These are phyloP conservation scores for Beta vulgaris DNA, from an alignment of 148 eudicot genomes.

Conservation along the genomic window DNA sequence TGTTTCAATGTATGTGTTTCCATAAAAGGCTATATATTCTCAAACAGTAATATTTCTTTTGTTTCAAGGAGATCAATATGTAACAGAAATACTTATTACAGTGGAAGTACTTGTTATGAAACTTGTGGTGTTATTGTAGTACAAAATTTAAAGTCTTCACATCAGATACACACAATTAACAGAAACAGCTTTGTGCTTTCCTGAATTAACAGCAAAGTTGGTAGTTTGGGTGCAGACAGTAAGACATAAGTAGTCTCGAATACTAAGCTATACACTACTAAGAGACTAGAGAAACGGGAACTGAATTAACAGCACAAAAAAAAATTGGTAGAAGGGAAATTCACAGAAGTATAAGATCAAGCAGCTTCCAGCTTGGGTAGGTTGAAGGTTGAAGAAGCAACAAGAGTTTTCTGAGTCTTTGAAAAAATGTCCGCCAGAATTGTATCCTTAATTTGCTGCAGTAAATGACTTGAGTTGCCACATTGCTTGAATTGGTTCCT, in stretches of 20 bases:
- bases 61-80: slow-evolving; percentile 12
- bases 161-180: too few relatives aligned
- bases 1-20: neutral
- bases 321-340: neutral
- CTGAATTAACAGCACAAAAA: too few relatives aligned
- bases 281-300: too few relatives aligned
- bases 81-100: slow-evolving; percentile 3
- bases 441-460: neutral
- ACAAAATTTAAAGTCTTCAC: neutral
- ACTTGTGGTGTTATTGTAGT: neutral
- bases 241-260: too few relatives aligned
- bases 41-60: slow-evolving; percentile 7
- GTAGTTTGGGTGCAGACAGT: too few relatives aligned
- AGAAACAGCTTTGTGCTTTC: too few relatives aligned
- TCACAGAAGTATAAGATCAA: neutral
- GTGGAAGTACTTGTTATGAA: too few relatives aligned
- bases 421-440: neutral
- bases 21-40: neutral
- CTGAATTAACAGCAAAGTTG: too few relatives aligned
- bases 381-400: neutral
- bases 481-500: neutral
- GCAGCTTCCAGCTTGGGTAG: neutral
- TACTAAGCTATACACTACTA: neutral
- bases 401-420: neutral
- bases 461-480: neutral